Evolutionary conservation across 768 basidiomycete species (phyloP), one percentile per base, ranked within the genome.

Genomic region (Amyloporia xantha): DNA sequence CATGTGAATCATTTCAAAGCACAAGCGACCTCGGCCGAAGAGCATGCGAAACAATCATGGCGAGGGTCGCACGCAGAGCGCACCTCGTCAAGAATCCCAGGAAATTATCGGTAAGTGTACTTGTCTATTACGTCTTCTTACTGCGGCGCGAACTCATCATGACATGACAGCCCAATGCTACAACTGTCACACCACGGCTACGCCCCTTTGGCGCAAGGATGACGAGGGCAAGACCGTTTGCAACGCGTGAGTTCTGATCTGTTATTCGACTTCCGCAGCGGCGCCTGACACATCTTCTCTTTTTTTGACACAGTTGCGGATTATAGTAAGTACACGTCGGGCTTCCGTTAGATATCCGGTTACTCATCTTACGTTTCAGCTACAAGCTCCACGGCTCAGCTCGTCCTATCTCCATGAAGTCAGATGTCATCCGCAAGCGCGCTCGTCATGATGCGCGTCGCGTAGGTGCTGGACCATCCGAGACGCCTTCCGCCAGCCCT

Each of bases 191-290:
- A 91, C 90, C 20, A 91, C 86, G 2, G 86, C 88, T 12, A 91
- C 89, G 4, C 90, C 90, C 11, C 77, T 91, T 35, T 91, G 89
- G 89, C 77, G 89, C 54, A 91, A 91, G 67, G 90, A 91, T 57
- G 88, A 91, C 57, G 90, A 91, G 66, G 89, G 89, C 47, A 88
- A 88, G 71, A 91, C 89, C 0, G 86, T 91, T 35, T 91, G 90
- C 71, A 91, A 91, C 59, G 89, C 90, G 84, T 91, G 64, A 66
- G 84, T 79, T 23, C 38, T 33, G 30, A 41, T 40, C 25, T 41
- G 35, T 11, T 21, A 26, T 39, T 45, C 19, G 45, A 23, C 35
- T n/a, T 33, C 15, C 30, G 15, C 30, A 33, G 7, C 30, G 15
- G 30, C 15, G 30, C 15, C 30, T 15, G 7, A 33, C 4, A 26